phyloP scores from a whole-genome alignment of 2,329 filamentous ascomycete species.

The Teratosphaeria nubilosa region DNA sequence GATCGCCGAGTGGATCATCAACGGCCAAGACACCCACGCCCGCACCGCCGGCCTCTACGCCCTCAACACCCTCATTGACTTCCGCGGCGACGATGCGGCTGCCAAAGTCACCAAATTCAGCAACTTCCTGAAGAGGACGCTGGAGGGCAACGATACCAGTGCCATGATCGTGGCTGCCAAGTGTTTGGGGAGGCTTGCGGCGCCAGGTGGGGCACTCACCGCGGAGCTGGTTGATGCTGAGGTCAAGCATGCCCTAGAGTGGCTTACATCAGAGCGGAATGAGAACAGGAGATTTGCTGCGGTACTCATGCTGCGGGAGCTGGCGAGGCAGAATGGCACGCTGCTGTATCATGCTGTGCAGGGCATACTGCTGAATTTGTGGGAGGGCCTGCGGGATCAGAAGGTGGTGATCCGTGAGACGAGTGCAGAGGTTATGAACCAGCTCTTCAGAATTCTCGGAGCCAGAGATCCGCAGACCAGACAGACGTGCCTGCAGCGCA shows the following conservation, averaged over 20 bases:
- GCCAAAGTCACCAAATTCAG: slow-evolving; percentile 92
- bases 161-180: slow-evolving; percentile 86
- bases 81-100: slow-evolving; percentile 86
- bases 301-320: slow-evolving; percentile 78
- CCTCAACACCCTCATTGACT: slow-evolving; percentile 86
- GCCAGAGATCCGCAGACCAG: slow-evolving; percentile 85
- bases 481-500: slow-evolving; percentile 77
- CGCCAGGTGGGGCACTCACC: slow-evolving; percentile 85
- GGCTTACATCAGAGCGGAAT: slow-evolving; percentile 88
- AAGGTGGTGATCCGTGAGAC: slow-evolving; percentile 87
- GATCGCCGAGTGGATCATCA: slow-evolving; percentile 65
- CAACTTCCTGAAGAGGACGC: slow-evolving; percentile 74
- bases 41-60: slow-evolving; percentile 86
- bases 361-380: slow-evolving; percentile 92
- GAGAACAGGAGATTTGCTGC: slow-evolving; percentile 91
- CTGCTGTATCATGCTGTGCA: slow-evolving; percentile 91
- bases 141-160: slow-evolving; percentile 81
- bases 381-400: slow-evolving; percentile 82
- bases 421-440: slow-evolving; percentile 84
- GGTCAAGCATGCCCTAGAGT: slow-evolving; percentile 91
- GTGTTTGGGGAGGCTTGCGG: slow-evolving; percentile 80
- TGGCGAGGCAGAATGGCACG: slow-evolving; percentile 86
- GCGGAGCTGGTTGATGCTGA: slow-evolving; percentile 94
- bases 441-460: slow-evolving; percentile 91
- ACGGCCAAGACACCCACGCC: slow-evolving; percentile 77